Evolutionary conservation across 768 basidiomycete species (phyloP).

Genomic region (Leccinum boreale): DNA sequence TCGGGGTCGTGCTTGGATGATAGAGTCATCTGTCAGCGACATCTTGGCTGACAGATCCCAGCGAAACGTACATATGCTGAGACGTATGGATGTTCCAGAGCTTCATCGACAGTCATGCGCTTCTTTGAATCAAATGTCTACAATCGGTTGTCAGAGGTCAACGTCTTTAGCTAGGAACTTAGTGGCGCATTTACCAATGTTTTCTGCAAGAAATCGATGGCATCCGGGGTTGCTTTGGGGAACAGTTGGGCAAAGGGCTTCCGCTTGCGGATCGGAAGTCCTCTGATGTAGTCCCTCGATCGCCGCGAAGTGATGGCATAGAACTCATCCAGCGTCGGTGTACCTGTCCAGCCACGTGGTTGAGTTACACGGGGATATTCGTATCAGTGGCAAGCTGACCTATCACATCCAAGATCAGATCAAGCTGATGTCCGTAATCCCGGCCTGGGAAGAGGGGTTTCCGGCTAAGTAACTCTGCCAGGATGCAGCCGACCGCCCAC

Average conservation of each 20-base stretch:
- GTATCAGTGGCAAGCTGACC: conserved; percentile 34
- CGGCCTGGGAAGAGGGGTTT: conserved; percentile 87
- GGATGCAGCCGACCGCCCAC: conserved; percentile 73
- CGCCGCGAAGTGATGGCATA: conserved; percentile 83
- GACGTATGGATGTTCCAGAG: conserved; percentile 79
- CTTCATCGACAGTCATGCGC: conserved; percentile 78
- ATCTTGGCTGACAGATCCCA: background rate
- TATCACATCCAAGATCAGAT: conserved; percentile 84
- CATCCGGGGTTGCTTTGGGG: conserved; percentile 71
- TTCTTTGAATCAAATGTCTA: conserved; percentile 88
- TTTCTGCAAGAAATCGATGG: conserved; percentile 68
- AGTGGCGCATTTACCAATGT: conserved; percentile 49
- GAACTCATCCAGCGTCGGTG: conserved; percentile 87
- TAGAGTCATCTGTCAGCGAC: background rate
- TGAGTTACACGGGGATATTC: conserved; percentile 14
- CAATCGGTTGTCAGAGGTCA: background rate
- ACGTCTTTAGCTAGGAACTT: conserved; percentile 26
- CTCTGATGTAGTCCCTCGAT: conserved; percentile 84
- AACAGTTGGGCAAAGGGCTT: conserved; percentile 69
- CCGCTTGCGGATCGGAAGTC: conserved; percentile 78
- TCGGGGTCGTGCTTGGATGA: conserved; percentile 71
- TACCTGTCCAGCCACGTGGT: conserved; percentile 42
- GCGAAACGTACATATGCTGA: conserved; percentile 58
- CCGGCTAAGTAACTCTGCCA: conserved; percentile 79
- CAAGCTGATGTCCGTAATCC: conserved; percentile 84